Conservation (phyloP, 768 basidiomycete species). For the Lentinula aciculospora region DNA sequence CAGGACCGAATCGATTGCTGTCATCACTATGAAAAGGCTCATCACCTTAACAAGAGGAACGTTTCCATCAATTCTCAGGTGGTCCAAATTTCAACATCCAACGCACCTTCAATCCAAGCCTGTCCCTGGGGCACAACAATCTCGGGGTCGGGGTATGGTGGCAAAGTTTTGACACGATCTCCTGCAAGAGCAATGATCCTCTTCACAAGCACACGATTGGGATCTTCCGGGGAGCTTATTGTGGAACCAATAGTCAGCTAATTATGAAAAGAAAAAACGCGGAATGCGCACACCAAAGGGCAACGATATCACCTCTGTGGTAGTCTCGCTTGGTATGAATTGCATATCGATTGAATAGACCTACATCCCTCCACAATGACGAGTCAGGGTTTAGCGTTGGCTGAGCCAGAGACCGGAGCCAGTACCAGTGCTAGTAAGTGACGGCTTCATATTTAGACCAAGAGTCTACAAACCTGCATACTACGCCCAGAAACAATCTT, state of each 20-base stretch:
- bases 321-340: constrained; percentile 29
- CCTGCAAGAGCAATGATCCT: constrained; percentile 60
- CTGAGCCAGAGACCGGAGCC: constrained; percentile 26
- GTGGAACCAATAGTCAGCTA: background rate
- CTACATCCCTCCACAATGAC: constrained; percentile 56
- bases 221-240: constrained; percentile 54
- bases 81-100: background rate
- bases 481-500: constrained; percentile 56
- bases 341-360: constrained; percentile 52
- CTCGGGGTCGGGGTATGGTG: constrained; percentile 54
- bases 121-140: constrained; percentile 57
- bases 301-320: constrained; percentile 60
- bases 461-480: constrained; percentile 55
- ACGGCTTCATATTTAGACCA: background rate
- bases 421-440: no score
- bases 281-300: constrained; percentile 38
- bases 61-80: background rate
- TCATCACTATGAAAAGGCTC: constrained; percentile 64
- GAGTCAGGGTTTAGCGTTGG: constrained; percentile 72
- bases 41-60: constrained; percentile 38
- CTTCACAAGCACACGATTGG: constrained; percentile 52
- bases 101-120: constrained; percentile 70
- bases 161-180: constrained; percentile 60
- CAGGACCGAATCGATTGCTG: constrained; percentile 70
- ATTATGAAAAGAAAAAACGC: background rate